These are phyloP conservation scores for Entonaema liquescens DNA, from an alignment of 495 filamentous ascomycete species.

Conservation along the genomic window DNA sequence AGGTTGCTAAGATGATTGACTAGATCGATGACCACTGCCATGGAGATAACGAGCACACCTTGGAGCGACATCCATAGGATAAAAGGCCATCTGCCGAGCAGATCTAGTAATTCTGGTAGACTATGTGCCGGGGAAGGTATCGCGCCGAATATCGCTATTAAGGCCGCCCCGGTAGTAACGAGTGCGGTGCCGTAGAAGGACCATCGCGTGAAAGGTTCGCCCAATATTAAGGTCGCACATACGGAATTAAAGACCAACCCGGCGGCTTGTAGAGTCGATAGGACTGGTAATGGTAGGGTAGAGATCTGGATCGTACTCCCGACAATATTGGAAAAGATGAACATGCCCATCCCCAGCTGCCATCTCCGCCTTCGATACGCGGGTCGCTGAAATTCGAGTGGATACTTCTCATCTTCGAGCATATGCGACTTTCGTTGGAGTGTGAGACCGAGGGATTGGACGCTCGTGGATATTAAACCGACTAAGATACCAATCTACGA, in stretches of 20 bases:
- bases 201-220: conserved; percentile 92
- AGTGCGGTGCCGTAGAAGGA: conserved; percentile 88
- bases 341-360: conserved; percentile 99
- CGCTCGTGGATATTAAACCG: conserved; percentile 88
- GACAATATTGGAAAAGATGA: conserved; percentile 90
- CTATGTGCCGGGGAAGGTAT: conserved; percentile 95
- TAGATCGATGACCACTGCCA: conserved; percentile 70
- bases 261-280: conserved; percentile 95
- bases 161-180: conserved; percentile 82
- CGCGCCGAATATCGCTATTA: conserved; percentile 94
- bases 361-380: conserved; percentile 91
- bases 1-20: conserved; percentile 57
- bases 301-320: conserved; percentile 98
- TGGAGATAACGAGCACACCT: conserved; percentile 71
- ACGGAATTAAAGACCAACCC: conserved; percentile 98
- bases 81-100: conserved; percentile 79
- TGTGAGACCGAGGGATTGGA: conserved; percentile 96
- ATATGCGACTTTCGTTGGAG: conserved; percentile 98
- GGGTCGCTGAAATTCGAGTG: conserved; percentile 79
- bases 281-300: conserved; percentile 90
- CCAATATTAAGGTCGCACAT: conserved; percentile 91
- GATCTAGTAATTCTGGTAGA: conserved; percentile 78
- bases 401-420: conserved; percentile 91
- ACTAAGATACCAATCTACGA: conserved; percentile 89
- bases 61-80: conserved; percentile 91